Conservation (phyloP, 306 rosid genomes). For the Vigna angularis region DNA sequence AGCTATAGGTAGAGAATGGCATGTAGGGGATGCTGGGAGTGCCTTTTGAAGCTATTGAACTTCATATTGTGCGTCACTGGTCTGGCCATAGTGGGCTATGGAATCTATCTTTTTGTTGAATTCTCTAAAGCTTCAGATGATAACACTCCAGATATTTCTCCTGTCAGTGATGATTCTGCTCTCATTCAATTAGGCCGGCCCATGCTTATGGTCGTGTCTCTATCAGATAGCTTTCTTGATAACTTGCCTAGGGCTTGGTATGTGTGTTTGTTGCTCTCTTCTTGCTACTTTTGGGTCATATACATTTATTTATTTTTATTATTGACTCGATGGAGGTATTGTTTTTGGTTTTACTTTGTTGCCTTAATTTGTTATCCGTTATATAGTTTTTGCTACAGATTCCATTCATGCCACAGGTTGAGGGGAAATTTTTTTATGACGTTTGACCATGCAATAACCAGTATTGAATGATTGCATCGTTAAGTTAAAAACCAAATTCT, state of each 20-base stretch:
- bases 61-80: conserved; percentile 80
- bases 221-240: conserved; percentile 62
- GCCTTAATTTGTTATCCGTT: not conserved
- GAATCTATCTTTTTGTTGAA: conserved; percentile 86
- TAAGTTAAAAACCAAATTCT: not conserved
- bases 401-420: not conserved
- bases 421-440: not conserved
- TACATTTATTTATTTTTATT: too few species aligned
- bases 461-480: not conserved
- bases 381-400: too few species aligned
- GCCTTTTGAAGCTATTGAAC: conserved; percentile 90
- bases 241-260: conserved; percentile 90
- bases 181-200: conserved; percentile 81
- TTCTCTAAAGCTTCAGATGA: conserved; percentile 50
- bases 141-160: not conserved
- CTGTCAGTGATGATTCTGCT: conserved; percentile 52
- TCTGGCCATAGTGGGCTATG: conserved; percentile 93
- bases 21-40: conserved; percentile 90
- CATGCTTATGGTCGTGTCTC: conserved; percentile 68
- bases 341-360: not conserved
- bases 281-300: not conserved
- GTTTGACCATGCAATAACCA: not conserved
- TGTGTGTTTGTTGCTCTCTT: conserved; percentile 47
- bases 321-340: not conserved
- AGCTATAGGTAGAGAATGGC: conserved; percentile 70